A percentile compares a stretch with the other conserved stretches of the same genome.
Evolutionary conservation across 73 alveolate genomes (phyloP).

Genomic region (Stentor coeruleus): DNA sequence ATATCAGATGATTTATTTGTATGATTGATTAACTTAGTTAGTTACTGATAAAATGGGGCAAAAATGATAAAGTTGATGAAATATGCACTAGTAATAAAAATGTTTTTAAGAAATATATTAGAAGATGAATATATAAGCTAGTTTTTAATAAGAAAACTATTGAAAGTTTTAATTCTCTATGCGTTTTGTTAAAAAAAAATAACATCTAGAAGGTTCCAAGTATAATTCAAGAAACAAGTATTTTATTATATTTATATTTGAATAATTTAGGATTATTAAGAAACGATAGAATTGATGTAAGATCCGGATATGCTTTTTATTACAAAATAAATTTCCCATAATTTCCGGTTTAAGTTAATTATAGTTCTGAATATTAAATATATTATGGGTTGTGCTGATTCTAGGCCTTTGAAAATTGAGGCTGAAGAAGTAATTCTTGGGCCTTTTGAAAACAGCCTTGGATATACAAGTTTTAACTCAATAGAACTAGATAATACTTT

Average conservation of each 20-base stretch:
- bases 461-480: too few species aligned
- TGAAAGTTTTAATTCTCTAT: background rate
- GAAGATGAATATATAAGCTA: conserved; percentile 40
- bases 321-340: too few species aligned
- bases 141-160: conserved; percentile 34
- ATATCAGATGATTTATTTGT: conserved; percentile 64
- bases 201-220: background rate
- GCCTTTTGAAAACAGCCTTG: too few species aligned
- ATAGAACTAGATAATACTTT: too few species aligned
- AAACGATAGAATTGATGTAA: background rate
- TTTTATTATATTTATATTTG: background rate
- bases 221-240: background rate
- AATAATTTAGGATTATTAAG: too few species aligned
- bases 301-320: too few species aligned
- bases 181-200: background rate
- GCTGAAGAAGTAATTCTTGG: too few species aligned
- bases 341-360: too few species aligned
- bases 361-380: too few species aligned
- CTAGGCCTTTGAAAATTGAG: too few species aligned
- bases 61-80: conserved; percentile 44
- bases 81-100: conserved; percentile 58
- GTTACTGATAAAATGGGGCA: conserved; percentile 72
- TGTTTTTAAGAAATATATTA: conserved; percentile 42
- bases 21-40: conserved; percentile 68
- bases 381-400: too few species aligned